phyloP scores from a whole-genome alignment of 2,329 filamentous ascomycete species.

The Fusarium bactridioides region DNA sequence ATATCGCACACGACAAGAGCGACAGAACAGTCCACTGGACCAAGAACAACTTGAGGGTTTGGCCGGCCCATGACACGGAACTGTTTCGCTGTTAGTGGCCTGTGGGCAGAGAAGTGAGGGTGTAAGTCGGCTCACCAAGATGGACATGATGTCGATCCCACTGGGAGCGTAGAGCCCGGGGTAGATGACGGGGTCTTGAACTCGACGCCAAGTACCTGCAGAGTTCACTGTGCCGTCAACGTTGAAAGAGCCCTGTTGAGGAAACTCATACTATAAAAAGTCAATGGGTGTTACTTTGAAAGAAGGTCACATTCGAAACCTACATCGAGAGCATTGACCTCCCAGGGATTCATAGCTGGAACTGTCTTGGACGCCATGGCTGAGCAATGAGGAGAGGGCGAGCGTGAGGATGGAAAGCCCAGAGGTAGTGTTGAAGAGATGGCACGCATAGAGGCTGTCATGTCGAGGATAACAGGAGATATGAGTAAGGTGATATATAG shows the following conservation, averaged over 20 bases:
- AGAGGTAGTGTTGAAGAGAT: slow-evolving; percentile 20
- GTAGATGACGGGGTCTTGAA: slow-evolving; percentile 60
- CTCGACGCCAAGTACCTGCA: slow-evolving; percentile 37
- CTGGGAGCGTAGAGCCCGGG: slow-evolving; percentile 64
- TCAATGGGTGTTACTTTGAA: slow-evolving; percentile 5
- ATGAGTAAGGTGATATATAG: slow-evolving; percentile 19
- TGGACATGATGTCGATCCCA: slow-evolving; percentile 63
- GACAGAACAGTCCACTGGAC: slow-evolving; percentile 83
- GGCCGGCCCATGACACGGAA: slow-evolving; percentile 72
- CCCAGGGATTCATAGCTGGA: slow-evolving; percentile 39
- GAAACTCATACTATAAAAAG: slow-evolving; percentile 38
- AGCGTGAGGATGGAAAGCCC: slow-evolving; percentile 1
- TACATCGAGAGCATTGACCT: slow-evolving; percentile 38
- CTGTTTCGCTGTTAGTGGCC: slow-evolving; percentile 42
- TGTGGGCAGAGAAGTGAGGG: not conserved
- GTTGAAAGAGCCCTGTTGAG: slow-evolving; percentile 31
- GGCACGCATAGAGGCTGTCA: slow-evolving; percentile 29
- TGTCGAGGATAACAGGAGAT: not conserved
- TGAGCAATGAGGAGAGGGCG: slow-evolving; percentile 5
- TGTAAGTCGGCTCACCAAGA: slow-evolving; percentile 53
- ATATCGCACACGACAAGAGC: slow-evolving; percentile 86
- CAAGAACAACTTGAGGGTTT: slow-evolving; percentile 80
- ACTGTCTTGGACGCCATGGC: slow-evolving; percentile 28
- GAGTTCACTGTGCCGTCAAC: slow-evolving; percentile 32
- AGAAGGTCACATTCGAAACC: not conserved